Conservation (phyloP, 192 early-diverging fungal species). For the Chytriomyces sp. region DNA sequence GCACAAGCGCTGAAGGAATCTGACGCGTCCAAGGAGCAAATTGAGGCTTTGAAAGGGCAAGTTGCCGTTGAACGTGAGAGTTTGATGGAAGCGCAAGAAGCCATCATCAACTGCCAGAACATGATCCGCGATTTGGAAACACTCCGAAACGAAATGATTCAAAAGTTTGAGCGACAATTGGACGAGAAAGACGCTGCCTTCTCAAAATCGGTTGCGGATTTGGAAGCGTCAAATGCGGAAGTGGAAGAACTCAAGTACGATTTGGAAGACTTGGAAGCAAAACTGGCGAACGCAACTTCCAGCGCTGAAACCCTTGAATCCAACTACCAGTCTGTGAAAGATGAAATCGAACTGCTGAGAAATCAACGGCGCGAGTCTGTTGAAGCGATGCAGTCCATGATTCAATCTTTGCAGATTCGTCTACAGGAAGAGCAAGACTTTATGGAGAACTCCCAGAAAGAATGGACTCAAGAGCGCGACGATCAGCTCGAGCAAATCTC, state of each 20-base stretch:
- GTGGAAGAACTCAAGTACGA: conserved; percentile 30
- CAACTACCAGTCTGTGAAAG: conserved; percentile 31
- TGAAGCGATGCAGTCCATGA: conserved; percentile 37
- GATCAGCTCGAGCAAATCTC: conserved; percentile 16
- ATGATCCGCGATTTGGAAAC: conserved; percentile 36
- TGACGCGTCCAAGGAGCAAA: conserved; percentile 3
- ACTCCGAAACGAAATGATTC: conserved; percentile 20
- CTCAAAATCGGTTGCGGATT: background rate
- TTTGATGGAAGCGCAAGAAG: conserved; percentile 28
- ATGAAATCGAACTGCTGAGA: conserved; percentile 28
- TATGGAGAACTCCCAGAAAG: conserved; percentile 9
- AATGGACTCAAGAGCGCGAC: conserved; percentile 21
- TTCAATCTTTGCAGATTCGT: conserved; percentile 22
- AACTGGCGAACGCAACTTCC: background rate
- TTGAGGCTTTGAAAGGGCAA: conserved; percentile 17
- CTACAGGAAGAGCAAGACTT: conserved; percentile 32
- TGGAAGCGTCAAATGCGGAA: conserved; percentile 19
- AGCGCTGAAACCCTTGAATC: conserved; percentile 17
- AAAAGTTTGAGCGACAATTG: conserved; percentile 30
- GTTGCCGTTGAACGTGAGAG: conserved; percentile 13
- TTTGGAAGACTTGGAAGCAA: conserved; percentile 18
- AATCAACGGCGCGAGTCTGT: conserved; percentile 27
- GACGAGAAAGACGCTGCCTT: conserved; percentile 23
- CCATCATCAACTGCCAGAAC: conserved; percentile 20
- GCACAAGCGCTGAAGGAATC: background rate